phyloP scores from a whole-genome alignment of 2,329 filamentous ascomycete species.

The Chaetomium strumarium region DNA sequence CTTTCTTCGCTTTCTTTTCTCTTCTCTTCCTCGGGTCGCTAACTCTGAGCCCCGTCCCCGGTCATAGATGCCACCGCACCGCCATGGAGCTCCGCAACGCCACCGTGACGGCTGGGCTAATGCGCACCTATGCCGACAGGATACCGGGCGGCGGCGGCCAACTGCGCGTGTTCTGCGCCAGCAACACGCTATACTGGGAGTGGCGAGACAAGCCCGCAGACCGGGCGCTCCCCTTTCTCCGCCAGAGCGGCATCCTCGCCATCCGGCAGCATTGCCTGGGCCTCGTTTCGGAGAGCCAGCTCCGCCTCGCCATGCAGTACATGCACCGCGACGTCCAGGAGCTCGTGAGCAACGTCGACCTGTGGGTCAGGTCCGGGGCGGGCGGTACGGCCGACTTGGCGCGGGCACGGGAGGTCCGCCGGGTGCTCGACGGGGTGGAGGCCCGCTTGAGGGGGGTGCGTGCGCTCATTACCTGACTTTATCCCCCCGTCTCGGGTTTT shows the following conservation, averaged over 20 bases:
- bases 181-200: slow-evolving; percentile 39
- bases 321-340: slow-evolving; percentile 37
- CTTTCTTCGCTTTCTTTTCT: no score
- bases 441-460: slow-evolving; percentile 11
- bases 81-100: slow-evolving; percentile 36
- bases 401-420: slow-evolving; percentile 30
- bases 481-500: no score
- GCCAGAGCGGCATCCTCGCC: slow-evolving; percentile 37
- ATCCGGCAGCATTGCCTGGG: slow-evolving; percentile 40
- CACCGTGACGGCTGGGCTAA: slow-evolving; percentile 29
- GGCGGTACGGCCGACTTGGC: slow-evolving; percentile 33
- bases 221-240: slow-evolving; percentile 30
- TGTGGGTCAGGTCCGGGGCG: slow-evolving; percentile 42
- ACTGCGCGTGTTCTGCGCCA: slow-evolving; percentile 40
- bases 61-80: no score
- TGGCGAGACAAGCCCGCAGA: slow-evolving; percentile 25
- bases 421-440: slow-evolving; percentile 31
- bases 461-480: no score
- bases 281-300: slow-evolving; percentile 39
- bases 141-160: slow-evolving; percentile 20
- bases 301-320: slow-evolving; percentile 32
- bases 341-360: slow-evolving; percentile 34
- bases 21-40: no score
- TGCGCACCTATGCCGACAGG: slow-evolving; percentile 25
- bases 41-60: no score